Evolutionary conservation across 2,329 filamentous ascomycete genomes (phyloP).

Genomic region (Ophiostoma ips): DNA sequence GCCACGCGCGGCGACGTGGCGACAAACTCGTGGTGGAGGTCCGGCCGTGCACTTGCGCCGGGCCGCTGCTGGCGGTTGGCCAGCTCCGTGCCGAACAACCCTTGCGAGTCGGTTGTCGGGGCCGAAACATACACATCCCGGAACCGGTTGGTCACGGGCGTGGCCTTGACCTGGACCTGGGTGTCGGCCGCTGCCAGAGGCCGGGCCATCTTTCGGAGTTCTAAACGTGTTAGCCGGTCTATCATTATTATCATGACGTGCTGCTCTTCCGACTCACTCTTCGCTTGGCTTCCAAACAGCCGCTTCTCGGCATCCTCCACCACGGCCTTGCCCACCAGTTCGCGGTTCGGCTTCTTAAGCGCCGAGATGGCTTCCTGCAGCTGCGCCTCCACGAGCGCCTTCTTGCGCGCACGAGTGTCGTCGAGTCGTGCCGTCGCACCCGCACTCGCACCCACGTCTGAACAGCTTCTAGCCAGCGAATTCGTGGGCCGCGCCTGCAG

Average conservation of each 20-base stretch:
- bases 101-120: slow-evolving; percentile 13
- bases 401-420: slow-evolving; percentile 47
- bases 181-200: slow-evolving; percentile 21
- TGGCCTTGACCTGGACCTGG: slow-evolving; percentile 40
- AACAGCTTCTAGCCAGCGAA: slow-evolving; percentile 24
- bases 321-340: slow-evolving; percentile 51
- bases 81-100: too few relatives aligned
- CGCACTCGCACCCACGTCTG: slow-evolving; percentile 1
- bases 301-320: slow-evolving; percentile 54
- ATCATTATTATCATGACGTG: too few relatives aligned
- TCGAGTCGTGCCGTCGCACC: slow-evolving; percentile 26
- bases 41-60: too few relatives aligned
- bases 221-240: too few relatives aligned
- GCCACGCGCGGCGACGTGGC: slow-evolving; percentile 11
- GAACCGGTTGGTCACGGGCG: slow-evolving; percentile 41
- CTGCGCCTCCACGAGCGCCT: slow-evolving; percentile 54
- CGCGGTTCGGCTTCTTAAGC: slow-evolving; percentile 62
- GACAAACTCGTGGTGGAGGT: not conserved
- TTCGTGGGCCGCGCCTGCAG: slow-evolving; percentile 26
- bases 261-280: not conserved
- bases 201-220: slow-evolving; percentile 31
- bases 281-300: slow-evolving; percentile 26
- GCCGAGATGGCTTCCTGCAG: slow-evolving; percentile 60
- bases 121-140: slow-evolving; percentile 30
- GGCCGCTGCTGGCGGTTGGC: too few relatives aligned